Conservation (phyloP, 495 filamentous ascomycete genomes). For the Xylaria intraflava region DNA sequence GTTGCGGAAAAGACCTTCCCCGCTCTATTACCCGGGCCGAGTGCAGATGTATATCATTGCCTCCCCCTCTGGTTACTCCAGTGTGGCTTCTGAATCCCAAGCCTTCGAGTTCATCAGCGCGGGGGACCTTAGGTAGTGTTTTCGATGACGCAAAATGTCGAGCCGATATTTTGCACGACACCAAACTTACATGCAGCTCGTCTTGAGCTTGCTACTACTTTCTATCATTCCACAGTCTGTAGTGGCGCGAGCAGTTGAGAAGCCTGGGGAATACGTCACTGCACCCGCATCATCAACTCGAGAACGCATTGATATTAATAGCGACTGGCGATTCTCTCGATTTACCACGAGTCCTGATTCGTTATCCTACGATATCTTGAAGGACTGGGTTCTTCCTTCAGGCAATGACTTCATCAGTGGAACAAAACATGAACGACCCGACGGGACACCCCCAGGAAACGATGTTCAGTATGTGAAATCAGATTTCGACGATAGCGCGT, state of each 20-base stretch:
- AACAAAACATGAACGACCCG: slow-evolving; percentile 24
- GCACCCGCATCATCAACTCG: background rate
- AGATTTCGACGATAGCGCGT: slow-evolving; percentile 33
- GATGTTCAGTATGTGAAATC: slow-evolving; percentile 27
- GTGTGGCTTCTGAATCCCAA: background rate
- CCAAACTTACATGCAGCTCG: background rate
- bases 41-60: no score
- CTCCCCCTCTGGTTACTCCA: background rate
- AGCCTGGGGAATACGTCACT: background rate
- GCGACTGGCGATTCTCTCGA: slow-evolving; percentile 32
- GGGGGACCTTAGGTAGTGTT: background rate
- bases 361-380: slow-evolving; percentile 29
- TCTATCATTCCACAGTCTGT: slow-evolving; percentile 1
- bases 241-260: background rate
- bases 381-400: slow-evolving; percentile 35
- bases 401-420: slow-evolving; percentile 34
- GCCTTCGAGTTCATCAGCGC: no score
- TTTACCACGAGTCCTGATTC: slow-evolving; percentile 32
- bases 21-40: no score
- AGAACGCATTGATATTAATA: slow-evolving; percentile 24
- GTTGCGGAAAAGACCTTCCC: no score
- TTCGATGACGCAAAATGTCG: background rate
- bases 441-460: slow-evolving; percentile 21
- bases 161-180: background rate
- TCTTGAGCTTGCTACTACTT: background rate